Evolutionary conservation across 1,139 yeast species (phyloP).

Genomic region (Taphrina confusa): DNA sequence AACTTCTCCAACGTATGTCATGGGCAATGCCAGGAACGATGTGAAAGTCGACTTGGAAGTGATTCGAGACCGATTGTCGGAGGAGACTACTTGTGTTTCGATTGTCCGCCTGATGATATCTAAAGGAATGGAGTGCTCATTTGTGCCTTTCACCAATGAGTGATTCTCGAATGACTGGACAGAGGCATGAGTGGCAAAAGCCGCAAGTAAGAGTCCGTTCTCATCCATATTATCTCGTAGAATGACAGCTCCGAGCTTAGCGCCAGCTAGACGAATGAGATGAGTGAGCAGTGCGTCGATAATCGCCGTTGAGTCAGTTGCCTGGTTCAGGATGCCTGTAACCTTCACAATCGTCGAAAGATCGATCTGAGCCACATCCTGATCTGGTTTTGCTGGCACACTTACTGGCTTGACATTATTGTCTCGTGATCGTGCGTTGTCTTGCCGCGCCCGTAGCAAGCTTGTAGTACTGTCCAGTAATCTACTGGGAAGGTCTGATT

Average conservation of each 20-base stretch:
- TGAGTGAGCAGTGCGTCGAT: constrained; percentile 2
- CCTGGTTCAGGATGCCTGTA: not conserved
- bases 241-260: constrained; percentile 9
- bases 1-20: not conserved
- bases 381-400: not conserved
- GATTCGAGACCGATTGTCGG: not conserved
- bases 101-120: not conserved
- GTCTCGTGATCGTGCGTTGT: not conserved
- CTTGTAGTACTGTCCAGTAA: not conserved
- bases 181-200: not conserved
- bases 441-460: not conserved
- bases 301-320: not conserved
- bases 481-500: not conserved
- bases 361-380: constrained; percentile 5
- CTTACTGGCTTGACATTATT: not conserved
- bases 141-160: not conserved
- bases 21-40: not conserved
- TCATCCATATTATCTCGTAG: not conserved
- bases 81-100: not conserved
- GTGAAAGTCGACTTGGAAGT: not conserved
- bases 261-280: constrained; percentile 11
- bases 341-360: constrained; percentile 6
- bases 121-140: not conserved
- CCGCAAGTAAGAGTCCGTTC: not conserved
- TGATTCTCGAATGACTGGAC: not conserved